Evolutionary conservation across 371 early-diverging fungal genomes (phyloP).

Genomic region (Encephalitozoon cuniculi): DNA sequence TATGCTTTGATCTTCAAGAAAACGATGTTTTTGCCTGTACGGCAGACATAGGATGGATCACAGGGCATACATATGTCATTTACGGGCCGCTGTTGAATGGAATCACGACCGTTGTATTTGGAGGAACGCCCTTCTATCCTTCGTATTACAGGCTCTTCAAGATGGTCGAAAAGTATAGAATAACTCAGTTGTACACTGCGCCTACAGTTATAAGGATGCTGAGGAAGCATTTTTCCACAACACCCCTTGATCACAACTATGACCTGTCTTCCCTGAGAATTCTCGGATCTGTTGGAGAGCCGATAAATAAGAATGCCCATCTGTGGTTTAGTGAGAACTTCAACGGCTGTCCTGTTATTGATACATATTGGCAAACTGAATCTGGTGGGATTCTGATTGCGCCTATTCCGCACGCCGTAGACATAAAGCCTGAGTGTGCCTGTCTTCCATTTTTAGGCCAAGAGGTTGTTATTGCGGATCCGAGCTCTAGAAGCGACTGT

Average conservation of each 20-base stretch:
- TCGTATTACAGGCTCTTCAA: slow-evolving; percentile 73
- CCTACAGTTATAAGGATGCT: slow-evolving; percentile 90
- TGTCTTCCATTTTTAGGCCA: slow-evolving; percentile 90
- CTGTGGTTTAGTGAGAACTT: slow-evolving; percentile 80
- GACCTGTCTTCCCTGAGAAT: slow-evolving; percentile 66
- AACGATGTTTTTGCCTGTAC: slow-evolving; percentile 69
- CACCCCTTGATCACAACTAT: slow-evolving; percentile 9
- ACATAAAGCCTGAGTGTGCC: slow-evolving; percentile 83
- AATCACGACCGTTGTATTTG: slow-evolving; percentile 74
- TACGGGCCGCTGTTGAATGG: slow-evolving; percentile 79
- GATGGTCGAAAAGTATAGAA: slow-evolving; percentile 67
- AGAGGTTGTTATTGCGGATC: slow-evolving; percentile 72
- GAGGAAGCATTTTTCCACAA: slow-evolving; percentile 69
- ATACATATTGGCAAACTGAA: slow-evolving; percentile 91
- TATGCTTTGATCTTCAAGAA: slow-evolving; percentile 66
- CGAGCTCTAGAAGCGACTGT: slow-evolving; percentile 49
- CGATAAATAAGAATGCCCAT: slow-evolving; percentile 89
- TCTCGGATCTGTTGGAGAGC: slow-evolving; percentile 90
- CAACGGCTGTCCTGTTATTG: slow-evolving; percentile 76
- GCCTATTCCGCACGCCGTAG: slow-evolving; percentile 73
- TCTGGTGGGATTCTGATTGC: slow-evolving; percentile 82
- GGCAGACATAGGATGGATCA: slow-evolving; percentile 69
- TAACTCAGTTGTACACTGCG: slow-evolving; percentile 92
- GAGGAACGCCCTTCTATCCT: slow-evolving; percentile 74
- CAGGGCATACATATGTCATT: slow-evolving; percentile 77